Evolutionary conservation across 2,329 filamentous ascomycete genomes (phyloP).

Genomic region (Didymella glomerata): DNA sequence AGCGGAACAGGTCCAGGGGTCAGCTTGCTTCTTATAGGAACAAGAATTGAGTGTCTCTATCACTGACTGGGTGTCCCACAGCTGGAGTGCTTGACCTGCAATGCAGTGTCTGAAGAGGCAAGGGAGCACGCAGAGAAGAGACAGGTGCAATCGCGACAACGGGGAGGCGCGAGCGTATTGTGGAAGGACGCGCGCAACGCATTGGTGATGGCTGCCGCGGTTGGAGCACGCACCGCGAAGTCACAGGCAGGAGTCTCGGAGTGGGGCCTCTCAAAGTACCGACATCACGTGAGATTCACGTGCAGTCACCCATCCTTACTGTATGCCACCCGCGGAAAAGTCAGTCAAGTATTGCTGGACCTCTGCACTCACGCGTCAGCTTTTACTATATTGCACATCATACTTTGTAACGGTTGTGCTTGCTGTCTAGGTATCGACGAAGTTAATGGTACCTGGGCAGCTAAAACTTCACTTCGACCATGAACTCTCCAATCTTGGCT

Average conservation of each 20-base stretch:
- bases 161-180: slow-evolving; percentile 20
- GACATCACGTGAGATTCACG: slow-evolving; percentile 14
- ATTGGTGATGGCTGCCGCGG: slow-evolving; percentile 21
- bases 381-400: neutral
- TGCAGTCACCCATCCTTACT: neutral
- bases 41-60: slow-evolving; percentile 42
- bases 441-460: neutral
- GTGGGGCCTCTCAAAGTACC: slow-evolving; percentile 3
- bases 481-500: neutral
- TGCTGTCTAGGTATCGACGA: neutral
- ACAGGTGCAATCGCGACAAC: slow-evolving; percentile 33
- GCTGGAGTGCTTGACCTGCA: slow-evolving; percentile 35
- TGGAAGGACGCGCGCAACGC: slow-evolving; percentile 24
- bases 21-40: slow-evolving; percentile 43
- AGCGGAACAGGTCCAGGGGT: slow-evolving; percentile 33
- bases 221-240: slow-evolving; percentile 10
- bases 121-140: slow-evolving; percentile 39
- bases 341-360: neutral
- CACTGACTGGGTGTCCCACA: slow-evolving; percentile 49
- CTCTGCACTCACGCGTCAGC: neutral
- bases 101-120: slow-evolving; percentile 34
- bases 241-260: slow-evolving; percentile 9
- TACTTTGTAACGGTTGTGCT: neutral
- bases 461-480: neutral
- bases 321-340: too few species aligned